Conservation (phyloP, 257 asterid species). For the Ligustrum vulgare region DNA sequence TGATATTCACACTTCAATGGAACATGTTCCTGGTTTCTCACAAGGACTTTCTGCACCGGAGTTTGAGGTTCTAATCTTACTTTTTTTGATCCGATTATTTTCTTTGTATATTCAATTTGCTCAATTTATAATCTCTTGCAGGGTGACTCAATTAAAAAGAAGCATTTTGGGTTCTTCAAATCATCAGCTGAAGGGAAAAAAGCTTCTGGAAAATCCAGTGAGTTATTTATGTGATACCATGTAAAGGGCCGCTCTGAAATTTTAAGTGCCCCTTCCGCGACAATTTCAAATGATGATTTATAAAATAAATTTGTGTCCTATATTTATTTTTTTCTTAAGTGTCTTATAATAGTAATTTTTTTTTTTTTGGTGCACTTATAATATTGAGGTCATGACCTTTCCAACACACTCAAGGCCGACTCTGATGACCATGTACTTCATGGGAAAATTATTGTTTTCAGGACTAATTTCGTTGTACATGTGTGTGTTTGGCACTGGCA, state of each 20-base stretch:
- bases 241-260: no score
- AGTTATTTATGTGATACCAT: conserved; percentile 11
- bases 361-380: no score
- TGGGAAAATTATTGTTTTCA: neutral
- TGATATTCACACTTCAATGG: conserved; percentile 32
- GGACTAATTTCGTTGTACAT: neutral
- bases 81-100: neutral
- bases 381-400: no score
- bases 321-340: no score
- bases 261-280: no score
- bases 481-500: conserved; percentile 40
- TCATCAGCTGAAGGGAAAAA: conserved; percentile 44
- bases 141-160: conserved; percentile 47
- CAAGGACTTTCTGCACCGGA: conserved; percentile 42
- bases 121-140: neutral
- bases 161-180: conserved; percentile 60
- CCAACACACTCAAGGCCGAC: no score
- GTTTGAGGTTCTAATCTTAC: conserved; percentile 43
- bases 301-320: no score
- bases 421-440: no score
- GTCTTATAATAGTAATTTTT: no score
- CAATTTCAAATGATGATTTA: no score
- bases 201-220: conserved; percentile 32
- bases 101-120: neutral
- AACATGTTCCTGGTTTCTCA: conserved; percentile 38